Evolutionary conservation across 2,329 filamentous ascomycete genomes (phyloP).

Genomic region (Laburnicola sp.): DNA sequence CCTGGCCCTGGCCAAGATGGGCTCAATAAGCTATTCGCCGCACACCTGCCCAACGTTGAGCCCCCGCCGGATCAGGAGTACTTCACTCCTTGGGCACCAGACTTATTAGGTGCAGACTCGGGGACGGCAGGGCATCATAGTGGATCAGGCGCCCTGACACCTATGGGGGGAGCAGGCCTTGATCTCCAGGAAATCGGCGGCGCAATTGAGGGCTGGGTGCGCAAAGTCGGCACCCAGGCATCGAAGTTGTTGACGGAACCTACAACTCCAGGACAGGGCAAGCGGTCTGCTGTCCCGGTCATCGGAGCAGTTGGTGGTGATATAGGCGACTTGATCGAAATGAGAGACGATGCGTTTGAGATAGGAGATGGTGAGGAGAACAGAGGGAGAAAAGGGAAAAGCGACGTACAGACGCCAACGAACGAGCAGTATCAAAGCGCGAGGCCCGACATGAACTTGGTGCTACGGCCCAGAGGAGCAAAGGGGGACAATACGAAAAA

Average conservation of each 20-base stretch:
- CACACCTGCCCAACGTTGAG: constrained; percentile 78
- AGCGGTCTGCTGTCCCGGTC: constrained; percentile 37
- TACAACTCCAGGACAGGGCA: constrained; percentile 35
- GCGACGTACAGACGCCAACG: constrained; percentile 19
- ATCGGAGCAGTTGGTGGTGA: constrained; percentile 51
- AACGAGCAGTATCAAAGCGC: constrained; percentile 39
- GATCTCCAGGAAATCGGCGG: constrained; percentile 81
- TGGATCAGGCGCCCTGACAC: constrained; percentile 36
- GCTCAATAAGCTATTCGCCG: constrained; percentile 80
- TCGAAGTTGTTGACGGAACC: constrained; percentile 42
- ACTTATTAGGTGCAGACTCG: constrained; percentile 36
- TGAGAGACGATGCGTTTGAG: constrained; percentile 61
- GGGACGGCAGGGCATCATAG: constrained; percentile 32
- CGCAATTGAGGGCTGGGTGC: constrained; percentile 86
- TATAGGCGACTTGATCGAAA: constrained; percentile 69
- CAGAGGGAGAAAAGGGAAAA: constrained; percentile 28
- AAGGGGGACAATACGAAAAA: constrained; percentile 32
- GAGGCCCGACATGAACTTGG: constrained; percentile 35
- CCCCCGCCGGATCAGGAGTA: constrained; percentile 61
- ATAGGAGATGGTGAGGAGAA: constrained; percentile 40
- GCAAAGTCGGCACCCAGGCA: constrained; percentile 73
- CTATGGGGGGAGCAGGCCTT: constrained; percentile 38
- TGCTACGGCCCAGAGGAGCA: constrained; percentile 31
- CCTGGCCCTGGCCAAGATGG: constrained; percentile 84
- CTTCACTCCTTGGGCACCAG: constrained; percentile 47